Base-by-base conservation (phyloP, 805 yeast genomes). In the Schwanniomyces occidentalis region DNA sequence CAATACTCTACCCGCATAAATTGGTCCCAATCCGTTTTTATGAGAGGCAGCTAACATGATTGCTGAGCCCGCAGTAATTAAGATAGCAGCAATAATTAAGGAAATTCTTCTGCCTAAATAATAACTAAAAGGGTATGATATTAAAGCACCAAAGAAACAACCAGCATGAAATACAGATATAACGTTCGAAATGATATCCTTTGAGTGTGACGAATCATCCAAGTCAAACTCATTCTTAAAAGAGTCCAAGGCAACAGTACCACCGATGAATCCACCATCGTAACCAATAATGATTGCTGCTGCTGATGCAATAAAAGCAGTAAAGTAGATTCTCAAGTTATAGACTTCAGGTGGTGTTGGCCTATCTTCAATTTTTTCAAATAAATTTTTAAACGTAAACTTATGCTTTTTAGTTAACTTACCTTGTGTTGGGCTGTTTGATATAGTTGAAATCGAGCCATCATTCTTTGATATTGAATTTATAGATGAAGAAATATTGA, bases 261-360 rank as follows among this genome's bases (percentile, higher is more conserved):
- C 69, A 6, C 71, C 71, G 28, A 65, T 65, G 31, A 61, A 64
- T 3, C 67, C 69, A 5, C 67, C 63, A 36, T 65, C 71, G 36
- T 65, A 65, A 6, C 71, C 71, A 30, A 64, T 62, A 31, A 65
- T 61, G 33, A 64, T 60, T 23, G 69, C 67, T 3, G 69, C 69
- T 7, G 64, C 58, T 6, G 65, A 56, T 2, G 69, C 64, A 45
- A 59, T 53, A 22, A 63, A 35, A 4, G 69, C 65, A 9, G 69
- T 64, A 25, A 51, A 48, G 41, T 62, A 62, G 13, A 60, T 47
- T 31, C 61, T 41, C 44, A 44, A 49, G 44, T 65, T 64, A 46
- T 65, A 65, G 3, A 65, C 67, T 39, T 56, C 55, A 2, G 55
- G 47, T 8, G 70, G 69, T 3, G 71, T 63, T 15, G 65, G 65